These are phyloP conservation scores for Posidonia australis DNA, from an alignment of 106 monocot genomes.

Conservation along the genomic window DNA sequence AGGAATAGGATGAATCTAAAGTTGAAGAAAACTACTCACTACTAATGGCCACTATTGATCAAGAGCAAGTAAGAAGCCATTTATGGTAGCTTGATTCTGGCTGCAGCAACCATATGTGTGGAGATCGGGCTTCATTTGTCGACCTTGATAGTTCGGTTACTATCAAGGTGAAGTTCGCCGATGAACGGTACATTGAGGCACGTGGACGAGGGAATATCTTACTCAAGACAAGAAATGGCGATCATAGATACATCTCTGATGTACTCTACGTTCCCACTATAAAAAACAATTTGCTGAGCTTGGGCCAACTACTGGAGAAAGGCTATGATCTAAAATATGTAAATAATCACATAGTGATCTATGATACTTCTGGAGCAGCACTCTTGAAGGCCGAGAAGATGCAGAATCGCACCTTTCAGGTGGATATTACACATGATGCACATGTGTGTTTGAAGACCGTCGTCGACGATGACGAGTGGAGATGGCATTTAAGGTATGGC, in stretches of 20 bases:
- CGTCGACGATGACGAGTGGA: background rate
- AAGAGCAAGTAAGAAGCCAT: no score
- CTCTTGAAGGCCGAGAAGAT: no score
- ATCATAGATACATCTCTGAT: background rate
- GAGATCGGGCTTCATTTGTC: no score
- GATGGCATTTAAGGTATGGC: background rate
- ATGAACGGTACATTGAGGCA: no score
- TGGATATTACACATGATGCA: no score
- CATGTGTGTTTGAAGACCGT: background rate
- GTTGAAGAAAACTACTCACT: no score
- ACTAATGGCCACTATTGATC: no score
- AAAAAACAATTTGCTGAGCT: background rate
- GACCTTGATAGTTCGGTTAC: background rate
- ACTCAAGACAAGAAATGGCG: background rate
- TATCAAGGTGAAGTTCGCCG: no score
- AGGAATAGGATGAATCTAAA: background rate
- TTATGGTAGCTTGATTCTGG: no score
- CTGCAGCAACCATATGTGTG: no score
- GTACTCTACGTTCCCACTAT: background rate
- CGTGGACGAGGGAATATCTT: background rate
- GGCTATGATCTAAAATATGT: background rate
- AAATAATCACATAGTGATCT: background rate
- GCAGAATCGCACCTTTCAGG: no score
- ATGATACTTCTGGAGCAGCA: background rate
- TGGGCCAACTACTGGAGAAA: background rate